Evolutionary conservation across 306 rosid genomes (phyloP), one percentile per base, ranked within the genome.

Genomic region (Luffa acutangula): DNA sequence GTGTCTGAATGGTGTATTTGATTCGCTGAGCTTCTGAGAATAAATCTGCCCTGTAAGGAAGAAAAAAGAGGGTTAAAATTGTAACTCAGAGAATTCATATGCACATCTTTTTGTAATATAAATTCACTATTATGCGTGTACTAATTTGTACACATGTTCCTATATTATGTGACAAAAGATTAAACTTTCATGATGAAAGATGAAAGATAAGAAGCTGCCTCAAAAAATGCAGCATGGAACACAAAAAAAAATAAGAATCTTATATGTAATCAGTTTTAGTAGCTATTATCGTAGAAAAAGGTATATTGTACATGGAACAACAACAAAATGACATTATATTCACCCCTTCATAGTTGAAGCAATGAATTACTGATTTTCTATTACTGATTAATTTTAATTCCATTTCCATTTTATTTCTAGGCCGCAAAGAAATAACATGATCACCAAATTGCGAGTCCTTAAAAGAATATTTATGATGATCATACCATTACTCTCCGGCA

Each of bases 21-120:
- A 93, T 89, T 7, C 89, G 89, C 81, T 93, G 89, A 65, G 93
- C 78, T 82, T 91, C 97, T 5, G 97, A 85, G 81, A 85, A 85
- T 84, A 93, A 71, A 37, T 57, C 85, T 46, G 97, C 97, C 94
- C 99, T 95, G 87, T 80, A 78, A 58, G 59, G 80, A 48, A 81
- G 72, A 63, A 59, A 76, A 81, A 48, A 46, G 20, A 6, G 66
- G 5, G 5, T 78, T 11, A 78, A 78, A 20, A 65, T 62, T 49
- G 21, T 17, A 78, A 57, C 52, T 33, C 52, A 7, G 11, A 45
- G 11, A 11, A 64, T 36, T 36, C 43, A 11, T 43, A 20, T 21
- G 36, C 37, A 46, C 37, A 70, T 46, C n/a, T 70, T 45, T 45
- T 31, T 11, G 15, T 70, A 10, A 70, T n/a, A 21, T 64, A 64